phyloP scores from a whole-genome alignment of 1,139 yeast genomes.

The Candida sojae region DNA sequence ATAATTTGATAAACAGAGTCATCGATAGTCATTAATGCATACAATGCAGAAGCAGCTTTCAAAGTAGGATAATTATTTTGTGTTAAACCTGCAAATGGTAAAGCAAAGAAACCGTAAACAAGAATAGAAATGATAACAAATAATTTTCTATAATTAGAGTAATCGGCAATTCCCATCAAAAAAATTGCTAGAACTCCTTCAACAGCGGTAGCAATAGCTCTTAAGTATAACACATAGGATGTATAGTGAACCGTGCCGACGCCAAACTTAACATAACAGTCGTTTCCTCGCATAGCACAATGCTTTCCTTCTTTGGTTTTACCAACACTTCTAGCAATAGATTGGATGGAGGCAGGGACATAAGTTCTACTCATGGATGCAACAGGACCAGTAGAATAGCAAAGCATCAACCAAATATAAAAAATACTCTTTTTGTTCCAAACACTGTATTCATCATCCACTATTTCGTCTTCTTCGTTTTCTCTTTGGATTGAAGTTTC shows the following conservation, averaged over 20 bases:
- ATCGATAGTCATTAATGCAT: constrained; percentile 30
- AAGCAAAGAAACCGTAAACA: constrained; percentile 36
- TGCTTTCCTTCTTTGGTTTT: constrained; percentile 22
- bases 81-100: constrained; percentile 40
- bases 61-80: constrained; percentile 21
- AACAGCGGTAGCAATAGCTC: constrained; percentile 39
- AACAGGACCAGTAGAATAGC: constrained; percentile 40
- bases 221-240: constrained; percentile 39
- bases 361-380: constrained; percentile 45
- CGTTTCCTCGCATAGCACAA: constrained; percentile 34
- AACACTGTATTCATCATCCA: constrained; percentile 4
- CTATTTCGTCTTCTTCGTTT: neutral
- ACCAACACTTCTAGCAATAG: constrained; percentile 38
- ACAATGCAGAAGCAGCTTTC: constrained; percentile 27
- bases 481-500: neutral
- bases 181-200: constrained; percentile 42
- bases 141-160: constrained; percentile 39
- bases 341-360: constrained; percentile 46
- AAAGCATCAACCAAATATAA: constrained; percentile 32
- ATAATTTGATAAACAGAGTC: constrained; percentile 39
- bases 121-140: constrained; percentile 31
- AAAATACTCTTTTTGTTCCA: constrained; percentile 22
- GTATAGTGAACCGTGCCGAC: constrained; percentile 35
- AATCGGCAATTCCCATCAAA: constrained; percentile 47
- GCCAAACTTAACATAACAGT: constrained; percentile 42